Percentiles rank a stretch among this genome's conserved stretches.
Evolutionary conservation across 495 filamentous ascomycete species (phyloP).

Genomic region (Eremomyces bilateralis): DNA sequence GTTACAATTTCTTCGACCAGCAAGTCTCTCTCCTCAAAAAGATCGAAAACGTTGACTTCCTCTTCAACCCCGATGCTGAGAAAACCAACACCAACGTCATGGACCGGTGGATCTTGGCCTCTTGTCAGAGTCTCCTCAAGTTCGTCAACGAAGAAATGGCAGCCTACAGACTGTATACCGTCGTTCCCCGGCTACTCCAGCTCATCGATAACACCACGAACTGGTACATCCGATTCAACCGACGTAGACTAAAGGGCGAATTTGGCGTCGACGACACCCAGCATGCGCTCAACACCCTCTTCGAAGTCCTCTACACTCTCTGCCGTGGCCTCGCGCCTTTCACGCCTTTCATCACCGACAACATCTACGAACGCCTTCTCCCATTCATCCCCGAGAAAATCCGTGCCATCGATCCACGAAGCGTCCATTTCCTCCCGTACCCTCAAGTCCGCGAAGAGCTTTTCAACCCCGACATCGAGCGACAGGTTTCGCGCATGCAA

Average conservation of each 20-base stretch:
- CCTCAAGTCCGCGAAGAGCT: slow-evolving; percentile 73
- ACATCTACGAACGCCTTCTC: slow-evolving; percentile 72
- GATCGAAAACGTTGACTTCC: slow-evolving; percentile 52
- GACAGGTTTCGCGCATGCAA: slow-evolving; percentile 79
- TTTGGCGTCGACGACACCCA: slow-evolving; percentile 69
- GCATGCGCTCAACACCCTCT: slow-evolving; percentile 88
- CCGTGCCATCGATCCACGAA: slow-evolving; percentile 47
- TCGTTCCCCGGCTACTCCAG: slow-evolving; percentile 68
- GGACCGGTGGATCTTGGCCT: slow-evolving; percentile 91
- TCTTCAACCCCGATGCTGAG: slow-evolving; percentile 58
- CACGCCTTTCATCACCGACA: slow-evolving; percentile 87
- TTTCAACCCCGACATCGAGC: slow-evolving; percentile 70
- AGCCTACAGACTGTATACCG: slow-evolving; percentile 54
- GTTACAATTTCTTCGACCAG: slow-evolving; percentile 94
- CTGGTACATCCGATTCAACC: slow-evolving; percentile 99
- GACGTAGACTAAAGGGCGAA: slow-evolving; percentile 86
- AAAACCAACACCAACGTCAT: slow-evolving; percentile 73
- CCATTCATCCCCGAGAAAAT: slow-evolving; percentile 49
- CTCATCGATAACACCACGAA: slow-evolving; percentile 94
- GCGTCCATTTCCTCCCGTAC: slow-evolving; percentile 82
- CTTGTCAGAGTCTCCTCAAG: slow-evolving; percentile 74
- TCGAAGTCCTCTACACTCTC: slow-evolving; percentile 83
- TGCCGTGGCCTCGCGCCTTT: slow-evolving; percentile 78
- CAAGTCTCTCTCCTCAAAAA: slow-evolving; percentile 88
- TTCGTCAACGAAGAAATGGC: slow-evolving; percentile 95